phyloP scores from a whole-genome alignment of 2,329 filamentous ascomycete genomes.

The Hymenoscyphus occultus region DNA sequence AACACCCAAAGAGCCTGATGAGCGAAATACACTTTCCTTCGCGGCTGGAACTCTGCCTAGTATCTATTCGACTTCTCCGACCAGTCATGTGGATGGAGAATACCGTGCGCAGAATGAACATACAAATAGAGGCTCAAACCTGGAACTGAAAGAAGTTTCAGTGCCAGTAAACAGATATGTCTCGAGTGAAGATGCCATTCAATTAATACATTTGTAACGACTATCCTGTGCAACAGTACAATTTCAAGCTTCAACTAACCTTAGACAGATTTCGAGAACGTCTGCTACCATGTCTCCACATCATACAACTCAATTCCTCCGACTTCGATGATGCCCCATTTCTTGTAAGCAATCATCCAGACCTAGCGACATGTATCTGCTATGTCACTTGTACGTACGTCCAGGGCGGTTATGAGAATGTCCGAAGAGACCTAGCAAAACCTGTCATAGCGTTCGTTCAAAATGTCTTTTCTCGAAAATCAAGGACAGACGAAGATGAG shows the following conservation, averaged over 20 bases:
- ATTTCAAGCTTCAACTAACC: background rate
- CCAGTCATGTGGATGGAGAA: background rate
- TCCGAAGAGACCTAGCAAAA: background rate
- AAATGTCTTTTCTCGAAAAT: background rate
- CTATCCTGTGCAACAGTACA: background rate
- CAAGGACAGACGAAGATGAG: background rate
- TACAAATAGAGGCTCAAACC: background rate
- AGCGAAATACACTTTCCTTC: background rate
- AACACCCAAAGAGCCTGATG: background rate
- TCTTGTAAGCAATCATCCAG: background rate
- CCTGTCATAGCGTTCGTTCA: background rate
- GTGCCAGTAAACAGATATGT: background rate
- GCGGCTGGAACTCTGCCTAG: background rate
- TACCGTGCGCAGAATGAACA: background rate
- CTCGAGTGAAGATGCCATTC: conserved; percentile 4
- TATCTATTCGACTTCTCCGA: background rate
- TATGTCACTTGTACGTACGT: conserved; percentile 8
- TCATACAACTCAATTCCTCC: conserved; percentile 1
- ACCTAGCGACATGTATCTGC: background rate
- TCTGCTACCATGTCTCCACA: background rate
- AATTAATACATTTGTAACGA: background rate
- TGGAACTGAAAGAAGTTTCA: background rate
- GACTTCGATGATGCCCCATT: background rate
- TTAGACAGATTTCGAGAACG: background rate
- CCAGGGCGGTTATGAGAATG: background rate